Evolutionary conservation across 768 basidiomycete genomes (phyloP).

Genomic region (Leccinum olivaceopallidum): DNA sequence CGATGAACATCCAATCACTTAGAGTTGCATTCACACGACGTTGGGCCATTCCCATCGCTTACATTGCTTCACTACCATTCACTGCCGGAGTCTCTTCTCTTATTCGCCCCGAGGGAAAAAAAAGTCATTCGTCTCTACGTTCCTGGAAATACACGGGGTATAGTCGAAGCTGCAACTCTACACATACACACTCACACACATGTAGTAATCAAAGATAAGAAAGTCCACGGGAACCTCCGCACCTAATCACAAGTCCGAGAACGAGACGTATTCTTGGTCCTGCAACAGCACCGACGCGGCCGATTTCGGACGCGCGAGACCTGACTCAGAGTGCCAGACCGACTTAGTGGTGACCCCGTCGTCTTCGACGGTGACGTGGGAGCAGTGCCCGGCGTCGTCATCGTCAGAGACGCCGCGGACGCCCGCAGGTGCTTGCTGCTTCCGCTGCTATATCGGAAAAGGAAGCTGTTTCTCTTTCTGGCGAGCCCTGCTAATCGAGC

Average conservation of each 20-base stretch:
- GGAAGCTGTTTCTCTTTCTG: slow-evolving; percentile 1
- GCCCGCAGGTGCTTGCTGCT: background rate
- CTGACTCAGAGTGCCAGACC: background rate
- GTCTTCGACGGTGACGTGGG: background rate
- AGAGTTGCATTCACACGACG: no score
- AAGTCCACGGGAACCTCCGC: background rate
- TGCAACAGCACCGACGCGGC: slow-evolving; percentile 12
- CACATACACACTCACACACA: background rate
- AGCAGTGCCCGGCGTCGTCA: background rate
- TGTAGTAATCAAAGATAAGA: background rate
- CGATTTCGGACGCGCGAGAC: background rate
- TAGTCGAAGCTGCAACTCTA: background rate
- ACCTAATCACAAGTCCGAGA: slow-evolving; percentile 25
- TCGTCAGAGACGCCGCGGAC: background rate
- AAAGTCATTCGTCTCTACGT: background rate
- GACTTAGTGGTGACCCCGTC: background rate
- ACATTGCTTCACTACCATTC: background rate
- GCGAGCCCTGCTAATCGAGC: background rate
- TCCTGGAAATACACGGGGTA: background rate
- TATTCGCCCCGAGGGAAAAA: background rate
- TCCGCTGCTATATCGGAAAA: slow-evolving; percentile 5
- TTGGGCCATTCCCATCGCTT: background rate
- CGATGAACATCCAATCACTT: no score
- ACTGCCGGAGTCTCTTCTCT: background rate
- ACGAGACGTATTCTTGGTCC: slow-evolving; percentile 26